Conservation (phyloP, 2,329 filamentous ascomycete species). For the Aphanocladium album region DNA sequence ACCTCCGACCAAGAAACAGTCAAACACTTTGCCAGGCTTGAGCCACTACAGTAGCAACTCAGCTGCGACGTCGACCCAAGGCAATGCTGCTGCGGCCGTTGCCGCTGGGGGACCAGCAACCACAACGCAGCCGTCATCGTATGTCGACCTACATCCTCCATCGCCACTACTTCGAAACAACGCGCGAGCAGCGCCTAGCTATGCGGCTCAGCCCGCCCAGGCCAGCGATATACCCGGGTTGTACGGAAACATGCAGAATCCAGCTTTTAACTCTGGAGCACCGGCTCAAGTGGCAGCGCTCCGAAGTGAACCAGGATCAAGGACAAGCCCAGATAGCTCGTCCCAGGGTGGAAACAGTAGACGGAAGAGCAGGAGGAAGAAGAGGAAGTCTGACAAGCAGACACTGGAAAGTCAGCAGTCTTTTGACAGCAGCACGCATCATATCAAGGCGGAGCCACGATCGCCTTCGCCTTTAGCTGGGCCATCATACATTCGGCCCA, state of each 20-base stretch:
- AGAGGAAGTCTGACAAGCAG: constrained; percentile 48
- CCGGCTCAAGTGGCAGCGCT: constrained; percentile 54
- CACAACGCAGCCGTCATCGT: constrained; percentile 12
- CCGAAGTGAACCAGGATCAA: constrained; percentile 42
- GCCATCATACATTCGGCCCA: constrained; percentile 48
- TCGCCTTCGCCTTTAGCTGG: constrained; percentile 56
- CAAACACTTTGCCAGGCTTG: constrained; percentile 25
- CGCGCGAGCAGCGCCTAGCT: constrained; percentile 67
- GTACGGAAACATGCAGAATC: not conserved
- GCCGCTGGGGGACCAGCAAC: not conserved
- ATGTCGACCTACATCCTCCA: constrained; percentile 33
- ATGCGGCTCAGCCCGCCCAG: constrained; percentile 54
- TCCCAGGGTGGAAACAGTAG: constrained; percentile 49
- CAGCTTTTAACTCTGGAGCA: constrained; percentile 21
- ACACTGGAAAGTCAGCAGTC: constrained; percentile 31
- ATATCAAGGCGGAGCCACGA: constrained; percentile 60
- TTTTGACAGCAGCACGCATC: constrained; percentile 41
- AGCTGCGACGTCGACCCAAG: constrained; percentile 13
- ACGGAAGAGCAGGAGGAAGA: constrained; percentile 41
- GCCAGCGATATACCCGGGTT: constrained; percentile 2
- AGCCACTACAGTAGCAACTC: constrained; percentile 22
- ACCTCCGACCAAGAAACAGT: not conserved
- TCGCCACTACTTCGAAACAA: constrained; percentile 67
- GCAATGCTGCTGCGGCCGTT: constrained; percentile 23
- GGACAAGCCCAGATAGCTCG: constrained; percentile 57